These are phyloP conservation scores for Botrytis squamosa DNA, from an alignment of 2,329 filamentous ascomycete species.

Conservation along the genomic window DNA sequence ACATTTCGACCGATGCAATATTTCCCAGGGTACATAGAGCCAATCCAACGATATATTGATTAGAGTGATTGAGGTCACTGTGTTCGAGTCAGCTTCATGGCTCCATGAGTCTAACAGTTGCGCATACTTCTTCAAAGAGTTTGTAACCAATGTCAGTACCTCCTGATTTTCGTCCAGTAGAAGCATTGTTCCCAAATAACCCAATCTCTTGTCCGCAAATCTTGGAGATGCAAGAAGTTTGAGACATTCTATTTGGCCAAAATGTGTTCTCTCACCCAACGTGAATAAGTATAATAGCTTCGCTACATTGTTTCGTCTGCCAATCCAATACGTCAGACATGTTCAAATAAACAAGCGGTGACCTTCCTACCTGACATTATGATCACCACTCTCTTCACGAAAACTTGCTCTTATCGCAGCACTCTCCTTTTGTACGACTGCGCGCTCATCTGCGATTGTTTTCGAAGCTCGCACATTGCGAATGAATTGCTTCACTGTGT, in stretches of 20 bases:
- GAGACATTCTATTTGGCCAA: slow-evolving; percentile 98
- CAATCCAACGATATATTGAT: slow-evolving; percentile 97
- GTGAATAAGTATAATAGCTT: slow-evolving; percentile 98
- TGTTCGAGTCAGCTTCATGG: slow-evolving; percentile 1
- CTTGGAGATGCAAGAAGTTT: slow-evolving; percentile 95
- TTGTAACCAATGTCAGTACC: slow-evolving; percentile 93
- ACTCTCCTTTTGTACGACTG: slow-evolving; percentile 98
- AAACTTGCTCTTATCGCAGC: slow-evolving; percentile 97
- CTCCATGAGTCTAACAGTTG: neutral
- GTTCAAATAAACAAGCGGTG: slow-evolving; percentile 19
- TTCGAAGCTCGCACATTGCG: slow-evolving; percentile 98
- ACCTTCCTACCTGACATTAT: slow-evolving; percentile 72
- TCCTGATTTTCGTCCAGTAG: slow-evolving; percentile 98
- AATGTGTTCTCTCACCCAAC: slow-evolving; percentile 93
- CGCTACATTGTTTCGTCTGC: slow-evolving; percentile 95
- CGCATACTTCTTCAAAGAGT: slow-evolving; percentile 89
- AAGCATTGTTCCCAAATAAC: slow-evolving; percentile 94
- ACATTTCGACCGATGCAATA: slow-evolving; percentile 98
- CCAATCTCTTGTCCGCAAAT: slow-evolving; percentile 95
- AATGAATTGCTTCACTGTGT: slow-evolving; percentile 96
- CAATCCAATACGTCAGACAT: slow-evolving; percentile 16
- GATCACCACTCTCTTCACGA: slow-evolving; percentile 92
- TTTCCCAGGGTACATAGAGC: slow-evolving; percentile 96
- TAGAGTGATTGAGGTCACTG: slow-evolving; percentile 93
- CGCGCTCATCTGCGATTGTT: slow-evolving; percentile 97